phyloP scores from a whole-genome alignment of 2,329 filamentous ascomycete genomes.

The Aspergillus ibericus region DNA sequence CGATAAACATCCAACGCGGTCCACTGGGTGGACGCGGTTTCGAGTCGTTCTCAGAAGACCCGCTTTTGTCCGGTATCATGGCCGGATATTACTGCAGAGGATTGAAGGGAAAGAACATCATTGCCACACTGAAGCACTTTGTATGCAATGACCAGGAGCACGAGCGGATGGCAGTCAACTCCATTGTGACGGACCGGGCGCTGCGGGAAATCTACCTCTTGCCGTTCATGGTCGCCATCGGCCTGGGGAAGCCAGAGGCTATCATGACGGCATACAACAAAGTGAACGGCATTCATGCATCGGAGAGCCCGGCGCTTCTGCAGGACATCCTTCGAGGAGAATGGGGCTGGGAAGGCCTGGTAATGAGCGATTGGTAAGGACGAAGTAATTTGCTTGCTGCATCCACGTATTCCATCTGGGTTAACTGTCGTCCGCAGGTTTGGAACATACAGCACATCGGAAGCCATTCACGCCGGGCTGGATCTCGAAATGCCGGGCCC shows the following conservation, averaged over 20 bases:
- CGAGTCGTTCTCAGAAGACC: slow-evolving; percentile 82
- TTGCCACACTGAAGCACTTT: slow-evolving; percentile 73
- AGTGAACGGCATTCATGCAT: slow-evolving; percentile 52
- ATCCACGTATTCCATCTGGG: background rate
- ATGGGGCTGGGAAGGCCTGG: slow-evolving; percentile 46
- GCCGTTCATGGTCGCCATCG: slow-evolving; percentile 62
- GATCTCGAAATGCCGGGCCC: slow-evolving; percentile 49
- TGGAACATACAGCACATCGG: slow-evolving; percentile 43
- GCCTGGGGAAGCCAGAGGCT: slow-evolving; percentile 55
- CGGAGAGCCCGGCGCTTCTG: slow-evolving; percentile 40
- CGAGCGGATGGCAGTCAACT: slow-evolving; percentile 43
- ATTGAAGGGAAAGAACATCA: slow-evolving; percentile 71
- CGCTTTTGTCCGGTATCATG: slow-evolving; percentile 70
- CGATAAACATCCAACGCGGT: slow-evolving; percentile 77
- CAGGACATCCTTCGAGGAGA: slow-evolving; percentile 45
- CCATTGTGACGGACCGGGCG: slow-evolving; percentile 51
- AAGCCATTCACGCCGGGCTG: slow-evolving; percentile 42
- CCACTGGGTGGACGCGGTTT: slow-evolving; percentile 80
- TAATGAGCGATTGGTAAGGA: slow-evolving; percentile 49
- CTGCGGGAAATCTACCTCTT: slow-evolving; percentile 65
- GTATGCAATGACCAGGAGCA: slow-evolving; percentile 50
- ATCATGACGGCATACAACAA: slow-evolving; percentile 63
- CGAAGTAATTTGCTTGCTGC: background rate
- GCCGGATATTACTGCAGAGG: slow-evolving; percentile 71
- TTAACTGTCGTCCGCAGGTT: slow-evolving; percentile 26